Evolutionary conservation across 169 alveolate genomes (phyloP), one percentile per base, ranked within the genome.

Genomic region (Eimeria tenella): DNA sequence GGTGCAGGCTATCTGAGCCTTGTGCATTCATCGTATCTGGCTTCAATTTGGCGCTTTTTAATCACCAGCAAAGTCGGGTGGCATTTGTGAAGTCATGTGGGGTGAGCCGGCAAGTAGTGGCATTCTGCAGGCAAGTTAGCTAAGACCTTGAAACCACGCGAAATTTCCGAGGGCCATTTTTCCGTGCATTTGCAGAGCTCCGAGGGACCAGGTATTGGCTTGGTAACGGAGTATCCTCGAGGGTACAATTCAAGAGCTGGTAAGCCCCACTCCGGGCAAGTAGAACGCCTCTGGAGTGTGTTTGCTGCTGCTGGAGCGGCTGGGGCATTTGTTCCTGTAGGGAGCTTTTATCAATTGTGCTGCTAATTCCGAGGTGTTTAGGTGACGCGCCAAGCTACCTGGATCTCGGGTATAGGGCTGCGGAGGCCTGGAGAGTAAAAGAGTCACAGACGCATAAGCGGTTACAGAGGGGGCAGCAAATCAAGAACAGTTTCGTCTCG

Each of bases 1-100:
- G 52, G 58, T 91, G 95, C 79, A 62, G 75, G 56, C 53, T 60
- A 19, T 74, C 23, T 23, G 25, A 21, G 23, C 74, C 86, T n/a
- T 91, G 95, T 53, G 63, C 68, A 6, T 65, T 91, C 19, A 62
- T 49, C 49, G 82, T 91, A 15, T 25, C 11, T 13, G 95, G 95
- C 17, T 49, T 31, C 65, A 91, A 91, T 15, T 21, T 91, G 92
- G 88, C 81, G 75, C 17, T 53, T n/a, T 31, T 91, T 91, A 82
- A 74, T 73, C 91, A 77, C 52, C 42, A 73, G 60, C 23, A 17
- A 58, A 58, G 89, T 4, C 60, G 91, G 9, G 92, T 91, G 73
- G 91, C 95, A 0, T 55, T 91, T 25, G 75, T 91, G 73, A 70
- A 81, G 75, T 10, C 58, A 10, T 91, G 95, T 77, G 95, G 95